Evolutionary conservation across 306 rosid species (phyloP), one percentile per base, ranked within the genome.

Genomic region (Sechiopsis laciniata): DNA sequence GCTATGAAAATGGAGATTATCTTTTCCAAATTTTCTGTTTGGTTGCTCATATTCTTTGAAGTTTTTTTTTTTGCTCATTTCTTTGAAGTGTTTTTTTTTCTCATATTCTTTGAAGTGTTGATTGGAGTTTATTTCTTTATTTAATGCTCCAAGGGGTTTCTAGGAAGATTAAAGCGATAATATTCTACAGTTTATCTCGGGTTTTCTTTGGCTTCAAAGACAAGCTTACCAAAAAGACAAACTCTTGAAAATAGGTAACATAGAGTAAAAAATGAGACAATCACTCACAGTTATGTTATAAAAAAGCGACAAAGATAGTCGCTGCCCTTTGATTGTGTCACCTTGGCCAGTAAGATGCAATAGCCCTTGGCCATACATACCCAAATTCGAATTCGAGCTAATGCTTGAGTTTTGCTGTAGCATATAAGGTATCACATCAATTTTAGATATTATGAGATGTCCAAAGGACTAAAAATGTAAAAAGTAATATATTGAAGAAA

Each of bases 251-350:
- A 71, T n/a, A 16, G 13, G 37, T 62, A 74, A 74, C 10, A 24
- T 29, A 29, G 8, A 22, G 40, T 24, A 8, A 29, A 48, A 12
- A 22, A 46, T 22, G 57, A 22, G 73, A 50, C 7, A 14, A 77
- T 71, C 70, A 52, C 98, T 90, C 90, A 94, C 98, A 68, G 98
- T 94, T 78, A 94, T 84, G 87, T 94, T 94, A 80, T 94, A 94
- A 88, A 94, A 94, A 75, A 94, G 98, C 78, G 98, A 94, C 87
- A 94, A 85, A 55, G 98, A 94, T 71, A 94, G 88, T 61, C 97
- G 87, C 82, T 90, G 96, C 83, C 89, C 90, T 90, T 85, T 86
- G 81, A 94, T 94, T 71, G 92, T 87, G 82, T 94, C 98, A n/a
- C 98, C 98, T 66, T 76, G 78, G 79, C 96, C 97, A 21, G 90